phyloP scores from a whole-genome alignment of 495 filamentous ascomycete genomes.

The Penicilliopsis zonata region DNA sequence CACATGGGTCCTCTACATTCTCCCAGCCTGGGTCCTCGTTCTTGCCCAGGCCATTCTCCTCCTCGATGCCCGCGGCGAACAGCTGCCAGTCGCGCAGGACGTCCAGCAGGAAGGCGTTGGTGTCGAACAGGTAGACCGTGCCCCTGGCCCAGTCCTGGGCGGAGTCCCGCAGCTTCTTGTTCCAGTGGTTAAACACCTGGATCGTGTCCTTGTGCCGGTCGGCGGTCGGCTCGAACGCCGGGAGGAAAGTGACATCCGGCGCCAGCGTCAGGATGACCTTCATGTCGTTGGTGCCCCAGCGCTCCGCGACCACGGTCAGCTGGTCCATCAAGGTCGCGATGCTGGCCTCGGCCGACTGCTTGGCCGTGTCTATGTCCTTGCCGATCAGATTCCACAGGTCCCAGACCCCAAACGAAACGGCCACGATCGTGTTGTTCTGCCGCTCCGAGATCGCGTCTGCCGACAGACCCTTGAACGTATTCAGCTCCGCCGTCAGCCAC shows the following conservation, averaged over 20 bases:
- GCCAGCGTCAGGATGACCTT: conserved; percentile 37
- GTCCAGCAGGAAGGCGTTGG: conserved; percentile 37
- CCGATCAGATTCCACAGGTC: conserved; percentile 37
- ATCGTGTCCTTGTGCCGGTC: conserved; percentile 30
- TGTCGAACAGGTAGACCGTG: conserved; percentile 36
- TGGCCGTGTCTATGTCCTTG: conserved; percentile 19
- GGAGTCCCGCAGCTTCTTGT: conserved; percentile 25
- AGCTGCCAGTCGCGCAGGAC: conserved; percentile 35
- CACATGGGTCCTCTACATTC: conserved; percentile 25
- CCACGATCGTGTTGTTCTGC: conserved; percentile 24
- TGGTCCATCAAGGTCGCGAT: conserved; percentile 34
- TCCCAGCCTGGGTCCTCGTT: conserved; percentile 26
- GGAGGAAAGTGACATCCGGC: conserved; percentile 40
- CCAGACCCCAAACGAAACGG: conserved; percentile 37
- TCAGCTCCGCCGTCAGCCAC: conserved; percentile 25
- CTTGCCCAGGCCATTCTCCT: conserved; percentile 29
- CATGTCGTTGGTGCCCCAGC: conserved; percentile 25
- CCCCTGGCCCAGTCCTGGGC: conserved; percentile 29
- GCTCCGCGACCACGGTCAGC: conserved; percentile 22
- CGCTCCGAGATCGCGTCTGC: conserved; percentile 12
- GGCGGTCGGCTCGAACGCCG: conserved; percentile 21
- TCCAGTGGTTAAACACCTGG: conserved; percentile 31
- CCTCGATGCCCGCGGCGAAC: conserved; percentile 28
- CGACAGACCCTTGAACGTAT: conserved; percentile 8
- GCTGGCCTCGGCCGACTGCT: conserved; percentile 25